Base-by-base conservation (phyloP, 1,139 yeast genomes). In the Taphrina betulina region DNA sequence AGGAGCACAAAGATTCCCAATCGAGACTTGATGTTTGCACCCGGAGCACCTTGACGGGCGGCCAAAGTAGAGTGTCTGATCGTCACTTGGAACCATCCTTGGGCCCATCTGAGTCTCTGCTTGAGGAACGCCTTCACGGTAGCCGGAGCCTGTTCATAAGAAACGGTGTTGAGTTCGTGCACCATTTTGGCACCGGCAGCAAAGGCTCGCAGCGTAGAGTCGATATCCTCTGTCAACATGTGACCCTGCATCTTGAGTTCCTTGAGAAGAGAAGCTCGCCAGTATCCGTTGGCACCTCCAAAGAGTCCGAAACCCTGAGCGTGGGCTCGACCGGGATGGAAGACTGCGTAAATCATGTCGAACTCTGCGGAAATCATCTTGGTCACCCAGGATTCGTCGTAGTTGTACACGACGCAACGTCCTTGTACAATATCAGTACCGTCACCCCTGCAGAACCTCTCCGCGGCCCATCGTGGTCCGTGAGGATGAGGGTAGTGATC, bases 191-290 rank as follows among this genome's bases (percentile, higher is more conserved):
- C 54, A 17, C 54, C 54, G 10, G 54, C 54, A 5, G 54, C 54
- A 23, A 50, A 50, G 16, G 54, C 54, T 22, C 54, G 54, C 45
- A 50, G 14, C 19, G 54, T 50, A 40, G 54, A 50, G 41, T 50
- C 54, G 33, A 50, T 50, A 24, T 50, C 54, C 34, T 50, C 54
- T 19, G 54, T 50, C 37, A 50, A 34, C 54, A 50, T 50, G 54
- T 50, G 54, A 8, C 54, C 54, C 37, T 50, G 54, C 54, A 50
- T 50, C 46, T 50, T 50, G 46, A 50, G 54, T 35, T 50, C 54
- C 46, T 50, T 50, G 37, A 50, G 41, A 16, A 50, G 37, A 5
- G 54, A 50, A 17, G 54, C 45, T 4, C 54, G 45, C 54, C 54
- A 50, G 54, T 50, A 50, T 19, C 54, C 54, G 16, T 50, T 50